phyloP scores from a whole-genome alignment of 1,139 yeast genomes.

The Lodderomyces orthopsilosis region DNA sequence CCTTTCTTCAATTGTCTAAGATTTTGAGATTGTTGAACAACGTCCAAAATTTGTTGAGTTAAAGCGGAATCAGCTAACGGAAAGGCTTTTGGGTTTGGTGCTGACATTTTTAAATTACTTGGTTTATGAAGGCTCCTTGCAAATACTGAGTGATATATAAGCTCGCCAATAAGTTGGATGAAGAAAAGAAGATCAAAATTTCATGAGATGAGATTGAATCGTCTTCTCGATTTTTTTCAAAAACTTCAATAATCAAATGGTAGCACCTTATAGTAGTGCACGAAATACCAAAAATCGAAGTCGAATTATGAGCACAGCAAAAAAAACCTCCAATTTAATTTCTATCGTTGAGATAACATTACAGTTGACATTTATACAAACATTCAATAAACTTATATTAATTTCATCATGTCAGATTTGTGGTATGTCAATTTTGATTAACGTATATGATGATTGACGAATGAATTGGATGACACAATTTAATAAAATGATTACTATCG shows the following conservation, averaged over 20 bases:
- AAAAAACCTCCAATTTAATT: slow-evolving; percentile 2
- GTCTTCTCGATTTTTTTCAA: no score
- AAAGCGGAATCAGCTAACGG: slow-evolving; percentile 97
- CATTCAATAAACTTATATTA: neutral
- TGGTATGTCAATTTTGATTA: slow-evolving; percentile 39
- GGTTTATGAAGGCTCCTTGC: slow-evolving; percentile 60
- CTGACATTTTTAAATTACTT: slow-evolving; percentile 42
- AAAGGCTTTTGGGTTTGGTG: slow-evolving; percentile 94
- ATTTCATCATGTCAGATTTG: slow-evolving; percentile 46
- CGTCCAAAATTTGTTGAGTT: slow-evolving; percentile 95
- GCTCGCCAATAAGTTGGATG: slow-evolving; percentile 42
- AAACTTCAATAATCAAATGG: slow-evolving; percentile 1
- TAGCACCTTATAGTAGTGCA: neutral
- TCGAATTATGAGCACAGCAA: neutral
- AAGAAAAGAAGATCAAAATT: neutral
- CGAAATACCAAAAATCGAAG: neutral
- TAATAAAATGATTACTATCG: no score
- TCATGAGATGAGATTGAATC: neutral
- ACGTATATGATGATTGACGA: neutral
- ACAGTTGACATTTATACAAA: neutral
- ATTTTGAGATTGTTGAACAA: slow-evolving; percentile 96
- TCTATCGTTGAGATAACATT: no score
- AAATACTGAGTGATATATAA: slow-evolving; percentile 19
- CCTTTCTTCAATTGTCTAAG: slow-evolving; percentile 99
- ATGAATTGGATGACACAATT: neutral